Base-by-base conservation (phyloP, 257 asterid genomes). In the Euphrasia confusa region DNA sequence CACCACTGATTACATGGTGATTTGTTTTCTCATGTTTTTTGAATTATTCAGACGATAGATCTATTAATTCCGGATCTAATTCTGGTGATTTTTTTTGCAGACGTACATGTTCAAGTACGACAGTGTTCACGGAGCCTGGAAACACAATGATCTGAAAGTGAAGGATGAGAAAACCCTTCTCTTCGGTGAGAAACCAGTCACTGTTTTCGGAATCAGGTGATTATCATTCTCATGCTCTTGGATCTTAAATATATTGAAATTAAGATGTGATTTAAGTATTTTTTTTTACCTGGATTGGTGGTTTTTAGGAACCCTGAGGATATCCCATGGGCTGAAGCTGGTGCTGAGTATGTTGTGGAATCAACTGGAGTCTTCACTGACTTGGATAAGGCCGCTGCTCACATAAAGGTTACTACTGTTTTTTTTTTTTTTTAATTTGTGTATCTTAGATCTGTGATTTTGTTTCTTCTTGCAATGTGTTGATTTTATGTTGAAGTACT, bases 81-180 rank as follows among this genome's bases (percentile, higher is more conserved):
- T 50, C 3, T 1, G 5, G 4, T 2, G 21, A 50, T 7, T 11
- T 5, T 2, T 7, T 50, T 17, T 35, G 80, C 73, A 90, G 97
- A 90, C 93, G 52, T 90, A 90, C 56, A 90, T 90, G 97, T 90
- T 90, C 68, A 90, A 90, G 83, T 90, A 87, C 62, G 97, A 90
- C 68, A 81, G 79, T 69, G 96, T 90, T 9, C 97, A 90, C 57
- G 97, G 97, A 4, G 84, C 80, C 14, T 90, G 97, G 97, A 90
- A 90, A 72, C 91, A 90, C 63, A 66, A 74, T 62, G 95, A 87
- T 10, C 65, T 90, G 37, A 83, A 75, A 80, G 83, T 90, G 21
- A 68, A 85, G 71, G 97, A 87, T 70, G 95, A 84, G 3, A 86
- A 82, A 61, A 86, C 91, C n/a, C 89, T 86, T 77, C 91, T 86